These are phyloP conservation scores for Trichoderma sp. DNA, from an alignment of 2,329 filamentous ascomycete genomes.

Conservation along the genomic window DNA sequence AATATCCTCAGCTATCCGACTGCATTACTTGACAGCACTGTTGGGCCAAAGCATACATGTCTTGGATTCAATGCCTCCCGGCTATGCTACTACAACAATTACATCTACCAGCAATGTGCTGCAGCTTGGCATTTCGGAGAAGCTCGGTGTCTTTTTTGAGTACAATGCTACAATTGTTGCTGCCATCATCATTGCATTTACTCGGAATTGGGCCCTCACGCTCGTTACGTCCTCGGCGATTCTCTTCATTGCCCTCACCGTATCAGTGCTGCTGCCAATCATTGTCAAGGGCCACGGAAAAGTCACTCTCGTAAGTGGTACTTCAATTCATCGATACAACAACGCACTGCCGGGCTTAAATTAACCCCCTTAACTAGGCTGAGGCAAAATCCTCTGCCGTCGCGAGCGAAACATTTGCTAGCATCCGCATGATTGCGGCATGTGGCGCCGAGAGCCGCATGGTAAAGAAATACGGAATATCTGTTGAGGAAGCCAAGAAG, in stretches of 20 bases:
- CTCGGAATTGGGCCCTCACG: constrained; percentile 56
- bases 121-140: constrained; percentile 64
- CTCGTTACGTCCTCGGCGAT: constrained; percentile 57
- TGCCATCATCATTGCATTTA: constrained; percentile 54
- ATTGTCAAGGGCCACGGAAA: constrained; percentile 51
- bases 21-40: constrained; percentile 62
- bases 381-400: constrained; percentile 58
- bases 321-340: no score
- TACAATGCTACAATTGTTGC: constrained; percentile 51
- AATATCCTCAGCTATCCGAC: constrained; percentile 58
- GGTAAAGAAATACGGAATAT: constrained; percentile 50
- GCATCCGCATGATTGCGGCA: constrained; percentile 60
- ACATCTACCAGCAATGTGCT: constrained; percentile 61
- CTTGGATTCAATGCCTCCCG: constrained; percentile 63
- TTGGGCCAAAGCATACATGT: constrained; percentile 66
- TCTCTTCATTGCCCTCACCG: constrained; percentile 51
- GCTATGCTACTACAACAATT: constrained; percentile 60
- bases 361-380: constrained; percentile 29
- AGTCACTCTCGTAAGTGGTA: constrained; percentile 42
- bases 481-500: constrained; percentile 52
- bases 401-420: constrained; percentile 59
- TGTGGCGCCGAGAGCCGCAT: constrained; percentile 59
- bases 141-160: constrained; percentile 58
- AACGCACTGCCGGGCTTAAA: neutral
- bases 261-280: constrained; percentile 51